Base-by-base conservation (phyloP, 1,139 yeast species). In the Pichia kudriavzevii region DNA sequence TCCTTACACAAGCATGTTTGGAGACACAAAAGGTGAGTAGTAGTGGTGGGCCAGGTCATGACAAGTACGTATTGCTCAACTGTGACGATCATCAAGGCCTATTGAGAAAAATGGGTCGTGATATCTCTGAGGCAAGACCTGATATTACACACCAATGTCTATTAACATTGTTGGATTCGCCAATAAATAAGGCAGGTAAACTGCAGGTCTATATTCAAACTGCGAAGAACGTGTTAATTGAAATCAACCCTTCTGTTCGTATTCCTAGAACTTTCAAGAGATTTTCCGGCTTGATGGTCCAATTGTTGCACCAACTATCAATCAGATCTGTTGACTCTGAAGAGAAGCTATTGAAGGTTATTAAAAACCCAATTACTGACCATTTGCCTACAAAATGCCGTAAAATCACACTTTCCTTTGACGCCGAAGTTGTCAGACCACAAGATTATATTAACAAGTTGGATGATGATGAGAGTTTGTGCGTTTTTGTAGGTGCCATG, bases 401-500 rank as follows among this genome's bases (percentile, higher is more conserved):
- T 48, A 91, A 88, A 56, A 70, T 91, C 44, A 91, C 98, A 2
- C 71, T 91, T 46, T 83, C 95, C n/a, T 85, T 83, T 49, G 98
- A 91, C 55, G 94, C 97, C 11, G 79, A 84, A 44, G 82, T 91
- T 31, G 74, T 74, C 49, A 72, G 87, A 50, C 95, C 87, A 10
- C 94, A 87, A 60, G 95, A 87, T 55, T 88, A 84, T 58, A 91
- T 88, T 29, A 63, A 66, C 27, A 80, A 80, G 38, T 66, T 91
- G 49, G 95, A 77, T 48, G 79, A 76, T 3, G 94, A 85, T 55
- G 95, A 91, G 62, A 83, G 95, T 56, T 79, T 91, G 50, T 91
- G 98, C 69, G 96, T 91, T 20, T 91, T 91, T 60, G 96, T 91
- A 32, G 98, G 98, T 56, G 95, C 98, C 34, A 91, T 91, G 96